Evolutionary conservation across 441 rosid genomes (phyloP).

Genomic region (Corymbia citriodora): DNA sequence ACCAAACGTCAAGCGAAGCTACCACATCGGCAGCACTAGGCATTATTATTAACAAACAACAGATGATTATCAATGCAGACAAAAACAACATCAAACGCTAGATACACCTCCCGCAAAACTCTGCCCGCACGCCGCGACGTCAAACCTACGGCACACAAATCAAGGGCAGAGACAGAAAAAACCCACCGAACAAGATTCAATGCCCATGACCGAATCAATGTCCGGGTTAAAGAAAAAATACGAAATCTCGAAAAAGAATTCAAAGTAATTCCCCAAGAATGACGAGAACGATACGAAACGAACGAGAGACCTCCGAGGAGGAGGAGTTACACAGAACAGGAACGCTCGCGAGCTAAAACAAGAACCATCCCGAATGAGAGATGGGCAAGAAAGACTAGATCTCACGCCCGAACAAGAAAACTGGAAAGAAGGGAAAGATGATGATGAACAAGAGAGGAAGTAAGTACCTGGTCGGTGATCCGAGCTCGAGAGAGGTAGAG

Average conservation of each 20-base stretch:
- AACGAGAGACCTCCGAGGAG: neutral
- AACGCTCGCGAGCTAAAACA: neutral
- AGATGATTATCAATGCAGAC: neutral
- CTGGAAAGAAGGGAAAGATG: neutral
- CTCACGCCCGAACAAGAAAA: neutral
- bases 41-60: neutral
- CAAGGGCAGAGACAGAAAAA: neutral
- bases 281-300: neutral
- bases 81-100: neutral
- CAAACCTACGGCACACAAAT: neutral
- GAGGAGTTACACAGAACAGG: neutral
- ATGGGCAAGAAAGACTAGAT: neutral
- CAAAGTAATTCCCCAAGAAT: neutral
- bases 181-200: neutral
- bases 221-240: neutral
- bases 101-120: neutral
- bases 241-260: neutral
- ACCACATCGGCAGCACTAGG: neutral
- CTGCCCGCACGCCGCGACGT: neutral
- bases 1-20: neutral
- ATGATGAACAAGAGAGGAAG: neutral
- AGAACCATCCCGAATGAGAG: neutral
- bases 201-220: neutral
- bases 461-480: neutral
- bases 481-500: neutral